Evolutionary conservation across 257 asterid genomes (phyloP), one percentile per base, ranked within the genome.

Genomic region (Solanum arcanum): DNA sequence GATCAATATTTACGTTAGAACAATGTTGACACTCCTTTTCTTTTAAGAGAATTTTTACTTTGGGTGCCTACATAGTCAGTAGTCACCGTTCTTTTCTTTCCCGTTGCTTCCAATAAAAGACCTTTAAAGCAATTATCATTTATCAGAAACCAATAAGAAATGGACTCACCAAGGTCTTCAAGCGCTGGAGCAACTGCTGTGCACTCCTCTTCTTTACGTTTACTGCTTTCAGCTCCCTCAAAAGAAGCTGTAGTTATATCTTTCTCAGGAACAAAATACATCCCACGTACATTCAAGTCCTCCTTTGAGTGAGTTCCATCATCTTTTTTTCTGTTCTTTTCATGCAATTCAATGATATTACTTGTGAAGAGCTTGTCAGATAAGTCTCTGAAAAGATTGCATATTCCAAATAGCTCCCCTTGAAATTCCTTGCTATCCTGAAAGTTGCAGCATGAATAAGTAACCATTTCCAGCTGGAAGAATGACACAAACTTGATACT

Each of bases 341-440:
- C 98, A 66, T 90, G 95, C 86, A 87, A 70, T 88, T 93, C 96
- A 35, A 97, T 93, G 25, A 97, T 95, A 89, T 94, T 97, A 75
- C 98, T 95, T 18, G 99, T 95, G 94, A 97, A 97, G 87, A 93
- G 97, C 94, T 94, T 93, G 88, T 94, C 89, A 37, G 99, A 95
- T 73, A 97, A 95, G 91, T 97, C 98, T 18, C 93, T 94, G 90
- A 97, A 97, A 90, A 97, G 91, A 93, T 97, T 95, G 93, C 92
- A 91, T 90, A 97, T 93, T 62, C 99, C 99, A 83, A 97, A 97
- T 52, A 97, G 96, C 90, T 97, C 99, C 13, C 98, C 99, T 90
- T 92, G 94, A 87, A 94, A 95, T 89, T 93, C 93, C 92, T 93
- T 97, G 88, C 94, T 93, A 88, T 93, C 98, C 99, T 97, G 90